Base-by-base conservation (phyloP, 768 basidiomycete genomes). In the Macrolepiota albuminosa region DNA sequence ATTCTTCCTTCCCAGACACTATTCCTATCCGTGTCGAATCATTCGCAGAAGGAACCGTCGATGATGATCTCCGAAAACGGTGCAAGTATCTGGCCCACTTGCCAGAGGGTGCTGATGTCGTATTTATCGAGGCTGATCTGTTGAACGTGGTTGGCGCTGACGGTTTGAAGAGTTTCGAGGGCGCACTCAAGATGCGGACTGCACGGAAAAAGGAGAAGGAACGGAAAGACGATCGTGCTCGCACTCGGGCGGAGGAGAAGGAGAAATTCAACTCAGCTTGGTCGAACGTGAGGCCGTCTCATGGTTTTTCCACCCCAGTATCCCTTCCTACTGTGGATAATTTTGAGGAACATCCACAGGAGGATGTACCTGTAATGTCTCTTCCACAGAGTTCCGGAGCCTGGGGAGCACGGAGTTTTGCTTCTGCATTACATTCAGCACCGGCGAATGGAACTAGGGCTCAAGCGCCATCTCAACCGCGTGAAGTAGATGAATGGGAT, bases 1-100 rank as follows among this genome's bases (percentile, higher is more conserved):
- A 98, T 67, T 75, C 87, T 1, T 81, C 87, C 1, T 94, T 98
- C 74, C 96, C 96, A 0, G 86, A 92, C 67, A 79, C 79, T 16
- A 89, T 99, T 64, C 80, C 81, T 6, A 81, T 97, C 36, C 82
- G 84, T n/a, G 87, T 97, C 33, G 91, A 93, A 66, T 85, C 85
- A 14, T 78, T 82, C 26, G 79, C 84, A 2, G 88, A 91, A 70
- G 84, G 90, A 47, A 84, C 89, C 0, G 88, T 99, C 64, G 92
- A 96, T 71, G 95, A 95, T 61, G 95, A 97, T 61, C 78, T 99
- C 31, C 87, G 95, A 51, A 91, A 93, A 73, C 87, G 95, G 36
- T 98, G 93, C 79, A 96, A 95, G 70, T 98, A 98, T 72, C 87
- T 99, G 62, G 85, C 86, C 4, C 95, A 98, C 72, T 80, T 98